phyloP scores from a whole-genome alignment of 2,329 filamentous ascomycete genomes.

The Verticillium dahliae region DNA sequence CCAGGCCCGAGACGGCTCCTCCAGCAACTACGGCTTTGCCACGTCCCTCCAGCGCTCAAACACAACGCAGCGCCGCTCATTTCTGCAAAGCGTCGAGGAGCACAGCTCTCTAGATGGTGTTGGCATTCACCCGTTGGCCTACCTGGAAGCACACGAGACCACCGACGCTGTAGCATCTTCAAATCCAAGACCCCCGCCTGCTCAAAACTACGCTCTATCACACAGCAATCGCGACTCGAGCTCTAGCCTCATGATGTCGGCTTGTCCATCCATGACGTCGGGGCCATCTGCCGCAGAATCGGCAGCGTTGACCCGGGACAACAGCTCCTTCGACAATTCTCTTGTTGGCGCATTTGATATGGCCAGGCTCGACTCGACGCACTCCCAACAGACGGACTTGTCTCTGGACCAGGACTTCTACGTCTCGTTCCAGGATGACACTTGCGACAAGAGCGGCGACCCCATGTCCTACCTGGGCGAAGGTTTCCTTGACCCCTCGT shows the following conservation, averaged over 20 bases:
- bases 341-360: slow-evolving; percentile 24
- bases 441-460: slow-evolving; percentile 23
- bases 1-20: slow-evolving; percentile 22
- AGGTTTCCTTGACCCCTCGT: slow-evolving; percentile 17
- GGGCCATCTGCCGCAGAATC: slow-evolving; percentile 30
- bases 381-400: slow-evolving; percentile 22
- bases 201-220: slow-evolving; percentile 13
- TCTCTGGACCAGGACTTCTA: slow-evolving; percentile 16
- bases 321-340: slow-evolving; percentile 27
- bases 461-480: slow-evolving; percentile 32
- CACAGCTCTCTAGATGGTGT: slow-evolving; percentile 18
- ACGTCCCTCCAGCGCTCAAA: slow-evolving; percentile 17
- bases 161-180: slow-evolving; percentile 17
- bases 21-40: slow-evolving; percentile 15
- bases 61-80: slow-evolving; percentile 6
- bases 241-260: slow-evolving; percentile 23
- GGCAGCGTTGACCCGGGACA: slow-evolving; percentile 34
- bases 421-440: slow-evolving; percentile 7
- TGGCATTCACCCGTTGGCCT: slow-evolving; percentile 31
- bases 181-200: slow-evolving; percentile 12
- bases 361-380: slow-evolving; percentile 28
- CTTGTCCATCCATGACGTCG: slow-evolving; percentile 36
- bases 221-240: slow-evolving; percentile 11
- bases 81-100: slow-evolving; percentile 29
- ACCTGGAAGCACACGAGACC: slow-evolving; percentile 23